Evolutionary conservation across 164 flowering plant species (phyloP), one percentile per base, ranked within the genome.

Genomic region (Liquidambar formosana): DNA sequence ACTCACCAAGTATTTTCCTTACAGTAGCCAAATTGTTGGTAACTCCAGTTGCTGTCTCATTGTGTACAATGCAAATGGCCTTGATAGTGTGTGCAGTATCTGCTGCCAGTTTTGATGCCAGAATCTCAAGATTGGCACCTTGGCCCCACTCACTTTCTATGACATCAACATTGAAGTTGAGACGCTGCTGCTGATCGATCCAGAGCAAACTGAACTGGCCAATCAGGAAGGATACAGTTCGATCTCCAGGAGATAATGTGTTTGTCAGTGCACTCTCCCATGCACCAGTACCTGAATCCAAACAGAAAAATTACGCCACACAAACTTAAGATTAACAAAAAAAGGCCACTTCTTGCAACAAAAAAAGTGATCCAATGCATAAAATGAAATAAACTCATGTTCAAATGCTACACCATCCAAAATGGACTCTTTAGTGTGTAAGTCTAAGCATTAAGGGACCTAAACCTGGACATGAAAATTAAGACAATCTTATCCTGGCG

Each of bases 191-290:
- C 81, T 92, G 97, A 76, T 94, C 97, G 60, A 94, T 91, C 99
- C 97, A 94, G 6, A 94, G 91, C 84, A 94, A 80, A 74, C 97
- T 91, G 86, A 92, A 94, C 78, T 94, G 99, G 14, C 99, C 99
- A 23, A 92, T 91, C 72, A 92, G 79, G 81, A 94, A 94, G 0
- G 97, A 94, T 1, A 94, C 77, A 51, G 63, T 92, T 33, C 92
- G 79, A 66, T 92, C 97, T 54, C 99, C 96, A 54, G 99, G 99
- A 13, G 99, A 91, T 18, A 94, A 66, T 1, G 97, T 94, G 81
- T 94, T 94, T 53, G 99, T 94, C 46, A 94, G 88, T 25, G 99
- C 96, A 83, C 99, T 94, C 73, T 92, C 99, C 97, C 97, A 94
- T 64, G 97, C 99, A 57, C 99, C 99, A 74, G 97, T 95, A 33